Conservation (phyloP, 2,329 filamentous ascomycete genomes). For the Exophiala sideris region DNA sequence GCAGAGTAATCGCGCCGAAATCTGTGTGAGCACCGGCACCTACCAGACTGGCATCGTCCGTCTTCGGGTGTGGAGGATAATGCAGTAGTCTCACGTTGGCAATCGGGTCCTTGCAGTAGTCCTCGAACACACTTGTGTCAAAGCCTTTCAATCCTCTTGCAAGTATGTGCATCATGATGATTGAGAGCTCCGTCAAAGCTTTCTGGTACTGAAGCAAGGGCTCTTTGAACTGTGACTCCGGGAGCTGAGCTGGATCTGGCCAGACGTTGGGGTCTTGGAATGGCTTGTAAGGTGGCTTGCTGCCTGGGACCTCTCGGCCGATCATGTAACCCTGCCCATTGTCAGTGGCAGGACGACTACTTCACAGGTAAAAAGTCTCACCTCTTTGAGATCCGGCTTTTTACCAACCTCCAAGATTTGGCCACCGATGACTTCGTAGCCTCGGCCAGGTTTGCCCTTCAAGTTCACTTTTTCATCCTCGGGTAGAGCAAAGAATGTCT, state of each 20-base stretch:
- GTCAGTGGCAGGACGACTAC: background rate
- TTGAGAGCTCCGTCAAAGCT: slow-evolving; percentile 12
- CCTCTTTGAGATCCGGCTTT: slow-evolving; percentile 32
- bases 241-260: slow-evolving; percentile 7
- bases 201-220: slow-evolving; percentile 20
- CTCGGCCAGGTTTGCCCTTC: slow-evolving; percentile 20
- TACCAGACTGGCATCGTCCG: slow-evolving; percentile 23
- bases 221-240: slow-evolving; percentile 10
- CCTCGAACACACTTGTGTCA: slow-evolving; percentile 31
- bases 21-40: slow-evolving; percentile 41
- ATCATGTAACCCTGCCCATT: slow-evolving; percentile 28
- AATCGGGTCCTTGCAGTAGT: slow-evolving; percentile 29
- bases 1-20: slow-evolving; percentile 56
- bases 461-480: slow-evolving; percentile 24
- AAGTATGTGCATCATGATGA: slow-evolving; percentile 33
- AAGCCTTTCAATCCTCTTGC: slow-evolving; percentile 48
- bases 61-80: slow-evolving; percentile 31
- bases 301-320: slow-evolving; percentile 24
- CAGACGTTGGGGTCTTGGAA: slow-evolving; percentile 23
- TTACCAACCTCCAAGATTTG: slow-evolving; percentile 30
- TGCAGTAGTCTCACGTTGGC: slow-evolving; percentile 31
- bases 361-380: slow-evolving; percentile 9
- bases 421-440: slow-evolving; percentile 31
- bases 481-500: slow-evolving; percentile 48
- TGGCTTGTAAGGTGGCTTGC: slow-evolving; percentile 21